phyloP scores from a whole-genome alignment of 2,329 filamentous ascomycete species.

The Dothiorella sarmentorum region DNA sequence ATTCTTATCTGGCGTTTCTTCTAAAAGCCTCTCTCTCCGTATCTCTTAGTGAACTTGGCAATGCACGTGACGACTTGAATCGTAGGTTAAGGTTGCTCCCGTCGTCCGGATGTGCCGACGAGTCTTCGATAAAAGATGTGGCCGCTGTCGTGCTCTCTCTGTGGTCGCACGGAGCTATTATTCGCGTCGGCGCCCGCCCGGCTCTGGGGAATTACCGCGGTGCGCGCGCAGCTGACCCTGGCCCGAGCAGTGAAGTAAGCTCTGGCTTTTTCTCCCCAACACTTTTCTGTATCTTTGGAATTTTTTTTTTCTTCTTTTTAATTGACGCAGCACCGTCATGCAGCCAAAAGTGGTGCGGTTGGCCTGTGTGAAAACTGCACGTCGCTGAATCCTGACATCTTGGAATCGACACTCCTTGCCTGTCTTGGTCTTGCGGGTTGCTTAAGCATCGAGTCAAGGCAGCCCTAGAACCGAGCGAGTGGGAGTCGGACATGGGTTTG shows the following conservation, averaged over 20 bases:
- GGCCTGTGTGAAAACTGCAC: neutral
- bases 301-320: too few relatives aligned
- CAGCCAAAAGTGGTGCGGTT: too few relatives aligned
- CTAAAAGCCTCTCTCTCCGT: neutral
- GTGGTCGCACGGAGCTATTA: too few relatives aligned
- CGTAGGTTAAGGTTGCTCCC: conserved; percentile 15
- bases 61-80: neutral
- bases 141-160: too few relatives aligned
- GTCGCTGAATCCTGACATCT: neutral
- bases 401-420: neutral
- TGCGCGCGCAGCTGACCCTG: too few relatives aligned
- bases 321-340: too few relatives aligned
- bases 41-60: neutral
- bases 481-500: neutral
- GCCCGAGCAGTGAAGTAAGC: too few relatives aligned
- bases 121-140: too few relatives aligned
- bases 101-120: too few relatives aligned
- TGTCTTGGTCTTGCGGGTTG: neutral
- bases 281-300: neutral
- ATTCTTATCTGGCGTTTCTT: conserved; percentile 1
- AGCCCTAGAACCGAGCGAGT: too few relatives aligned
- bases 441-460: neutral
- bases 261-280: neutral
- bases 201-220: too few relatives aligned
- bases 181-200: too few relatives aligned